phyloP scores from a whole-genome alignment of 139 green algal species.

The Coccomyxa sp. region DNA sequence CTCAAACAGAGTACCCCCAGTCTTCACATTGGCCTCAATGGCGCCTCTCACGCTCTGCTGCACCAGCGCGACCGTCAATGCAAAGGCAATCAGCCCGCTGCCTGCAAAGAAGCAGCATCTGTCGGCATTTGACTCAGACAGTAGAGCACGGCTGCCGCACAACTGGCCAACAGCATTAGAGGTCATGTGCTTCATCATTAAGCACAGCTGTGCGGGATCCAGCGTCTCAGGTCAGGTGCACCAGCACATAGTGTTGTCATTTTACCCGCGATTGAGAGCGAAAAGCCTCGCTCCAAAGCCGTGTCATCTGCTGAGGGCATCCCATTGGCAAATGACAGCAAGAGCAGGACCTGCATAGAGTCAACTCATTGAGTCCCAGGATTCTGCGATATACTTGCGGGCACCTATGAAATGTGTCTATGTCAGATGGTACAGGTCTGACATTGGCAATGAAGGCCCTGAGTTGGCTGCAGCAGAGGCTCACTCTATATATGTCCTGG shows the following conservation, averaged over 20 bases:
- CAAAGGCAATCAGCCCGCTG: conserved; percentile 21
- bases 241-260: too few species aligned
- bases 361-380: neutral
- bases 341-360: neutral
- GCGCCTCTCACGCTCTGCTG: conserved; percentile 41
- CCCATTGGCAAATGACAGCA: neutral
- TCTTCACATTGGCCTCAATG: conserved; percentile 41
- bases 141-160: too few species aligned
- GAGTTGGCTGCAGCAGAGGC: neutral
- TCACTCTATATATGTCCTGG: neutral
- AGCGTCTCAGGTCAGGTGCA: too few species aligned
- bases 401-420: neutral
- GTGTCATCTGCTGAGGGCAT: neutral
- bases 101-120: neutral
- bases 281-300: neutral
- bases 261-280: neutral
- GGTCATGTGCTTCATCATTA: too few species aligned
- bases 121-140: neutral
- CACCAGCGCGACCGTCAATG: conserved; percentile 52
- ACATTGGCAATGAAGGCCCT: neutral
- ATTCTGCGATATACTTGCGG: neutral
- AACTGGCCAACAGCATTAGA: too few species aligned
- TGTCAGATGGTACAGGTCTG: neutral
- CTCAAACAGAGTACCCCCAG: conserved; percentile 40
- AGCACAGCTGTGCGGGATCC: too few species aligned